Conservation (phyloP, 2,329 filamentous ascomycete species). For the Graphilbum sp. region DNA sequence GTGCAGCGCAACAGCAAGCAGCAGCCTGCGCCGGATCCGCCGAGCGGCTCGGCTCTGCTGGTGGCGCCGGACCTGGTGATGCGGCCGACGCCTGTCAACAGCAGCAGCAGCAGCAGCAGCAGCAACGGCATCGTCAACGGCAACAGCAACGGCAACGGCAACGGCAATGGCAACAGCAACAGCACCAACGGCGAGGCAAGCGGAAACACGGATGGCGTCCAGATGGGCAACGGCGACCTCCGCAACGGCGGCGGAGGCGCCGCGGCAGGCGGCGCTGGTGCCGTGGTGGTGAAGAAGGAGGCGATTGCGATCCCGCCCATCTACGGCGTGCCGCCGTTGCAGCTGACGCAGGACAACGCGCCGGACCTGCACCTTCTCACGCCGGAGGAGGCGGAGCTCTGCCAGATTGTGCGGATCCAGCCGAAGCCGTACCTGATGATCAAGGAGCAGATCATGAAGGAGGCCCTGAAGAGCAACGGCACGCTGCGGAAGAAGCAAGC, state of each 20-base stretch:
- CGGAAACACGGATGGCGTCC: constrained; percentile 18
- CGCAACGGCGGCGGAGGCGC: no score
- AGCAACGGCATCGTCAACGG: constrained; percentile 19
- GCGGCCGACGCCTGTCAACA: constrained; percentile 17
- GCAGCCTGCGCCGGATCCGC: constrained; percentile 53
- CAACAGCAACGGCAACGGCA: constrained; percentile 6
- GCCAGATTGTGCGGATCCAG: constrained; percentile 66
- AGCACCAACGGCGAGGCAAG: constrained; percentile 16
- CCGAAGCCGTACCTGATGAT: constrained; percentile 92
- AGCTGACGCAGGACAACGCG: constrained; percentile 57
- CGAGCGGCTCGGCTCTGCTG: constrained; percentile 61
- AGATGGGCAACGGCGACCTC: no score
- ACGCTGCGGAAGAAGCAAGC: constrained; percentile 87
- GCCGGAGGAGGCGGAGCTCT: constrained; percentile 71
- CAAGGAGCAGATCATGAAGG: constrained; percentile 82
- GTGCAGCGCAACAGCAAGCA: constrained; percentile 55
- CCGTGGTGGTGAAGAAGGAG: no score
- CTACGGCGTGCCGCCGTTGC: constrained; percentile 45
- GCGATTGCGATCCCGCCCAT: constrained; percentile 40
- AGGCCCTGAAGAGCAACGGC: constrained; percentile 79
- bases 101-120: constrained; percentile 17
- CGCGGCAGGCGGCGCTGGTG: no score
- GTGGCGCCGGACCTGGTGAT: constrained; percentile 54
- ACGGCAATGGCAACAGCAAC: constrained; percentile 20
- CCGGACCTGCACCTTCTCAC: constrained; percentile 76